Base-by-base conservation (phyloP, 257 asterid species). In the Oldenlandia corymbosa region DNA sequence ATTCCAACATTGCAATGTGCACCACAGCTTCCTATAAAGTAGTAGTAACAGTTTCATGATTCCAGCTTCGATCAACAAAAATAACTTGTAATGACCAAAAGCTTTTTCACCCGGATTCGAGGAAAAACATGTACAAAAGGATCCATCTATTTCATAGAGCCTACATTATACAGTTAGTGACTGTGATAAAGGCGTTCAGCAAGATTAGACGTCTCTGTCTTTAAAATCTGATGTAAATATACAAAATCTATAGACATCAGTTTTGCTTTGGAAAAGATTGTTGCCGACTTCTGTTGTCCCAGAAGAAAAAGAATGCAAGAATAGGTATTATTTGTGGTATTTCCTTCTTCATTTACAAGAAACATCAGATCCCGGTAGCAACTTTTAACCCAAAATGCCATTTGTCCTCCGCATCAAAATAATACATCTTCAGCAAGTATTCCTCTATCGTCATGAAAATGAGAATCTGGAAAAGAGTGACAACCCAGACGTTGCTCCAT, bases 381-480 rank as follows among this genome's bases (percentile, higher is more conserved):
- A 37, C 65, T 60, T 31, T 43, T 41, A 14, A 41, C 65, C 20
- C 7, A 24, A 30, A 4, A 20, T 17, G 43, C 24, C 23, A 2
- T 43, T 43, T 34, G 39, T 34, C 41, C 42, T 5, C 60, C 0
- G 10, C 60, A 54, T 31, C 26, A 16, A 55, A 1, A 17, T 18
- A 26, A 27, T 26, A 31, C 28, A 7, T 53, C 42, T 51, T 47
- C 26, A 0, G 59, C 27, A 21, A n/a, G 34, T 56, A 41, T 34
- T 49, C 42, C 2, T 39, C 62, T 34, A 66, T 64, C 17, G 65
- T 80, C 78, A 91, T 5, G 96, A 74, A 73, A 91, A 88, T 32
- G 97, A 59, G 80, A 91, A 91, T 80, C 95, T 80, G 24, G 98
- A 86, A 63, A 91, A 88, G n/a, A 91, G 88, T 50, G 98, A 86